Conservation (phyloP, 148 eudicot genomes). For the Oxyria digyna region DNA sequence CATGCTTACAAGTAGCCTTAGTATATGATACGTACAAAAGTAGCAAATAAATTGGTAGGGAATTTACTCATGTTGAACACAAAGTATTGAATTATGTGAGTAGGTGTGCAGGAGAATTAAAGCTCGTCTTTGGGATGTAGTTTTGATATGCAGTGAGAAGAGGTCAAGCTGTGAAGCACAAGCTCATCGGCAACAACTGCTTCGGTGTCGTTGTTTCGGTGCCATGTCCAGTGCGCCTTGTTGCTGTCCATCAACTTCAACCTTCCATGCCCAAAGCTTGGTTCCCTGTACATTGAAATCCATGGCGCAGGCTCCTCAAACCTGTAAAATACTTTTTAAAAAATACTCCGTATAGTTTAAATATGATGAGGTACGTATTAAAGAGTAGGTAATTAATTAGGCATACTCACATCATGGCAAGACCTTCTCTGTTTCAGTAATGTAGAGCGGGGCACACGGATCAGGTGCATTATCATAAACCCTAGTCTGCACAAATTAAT, state of each 20-base stretch:
- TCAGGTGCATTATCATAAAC: slow-evolving; percentile 21
- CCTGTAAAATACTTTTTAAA: too few relatives aligned
- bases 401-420: slow-evolving; percentile 15
- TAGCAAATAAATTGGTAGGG: background rate
- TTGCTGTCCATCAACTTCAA: background rate
- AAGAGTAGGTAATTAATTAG: too few relatives aligned
- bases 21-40: too few relatives aligned
- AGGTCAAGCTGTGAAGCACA: background rate
- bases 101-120: too few relatives aligned
- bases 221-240: too few relatives aligned
- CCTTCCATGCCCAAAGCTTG: background rate
- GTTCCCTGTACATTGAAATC: background rate
- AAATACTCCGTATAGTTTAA: too few relatives aligned
- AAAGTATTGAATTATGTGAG: too few relatives aligned
- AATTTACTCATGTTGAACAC: background rate
- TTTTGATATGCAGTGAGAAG: background rate
- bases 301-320: slow-evolving; percentile 1
- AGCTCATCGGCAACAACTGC: background rate
- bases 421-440: slow-evolving; percentile 36
- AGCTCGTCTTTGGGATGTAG: background rate
- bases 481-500: slow-evolving; percentile 24
- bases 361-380: too few relatives aligned
- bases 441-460: slow-evolving; percentile 30
- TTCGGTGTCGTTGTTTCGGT: background rate
- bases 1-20: too few relatives aligned